Percentiles rank a stretch among this genome's conserved stretches.
These are phyloP conservation scores for Verticillium alfalfae DNA, from an alignment of 2,329 filamentous ascomycete genomes.

Conservation along the genomic window DNA sequence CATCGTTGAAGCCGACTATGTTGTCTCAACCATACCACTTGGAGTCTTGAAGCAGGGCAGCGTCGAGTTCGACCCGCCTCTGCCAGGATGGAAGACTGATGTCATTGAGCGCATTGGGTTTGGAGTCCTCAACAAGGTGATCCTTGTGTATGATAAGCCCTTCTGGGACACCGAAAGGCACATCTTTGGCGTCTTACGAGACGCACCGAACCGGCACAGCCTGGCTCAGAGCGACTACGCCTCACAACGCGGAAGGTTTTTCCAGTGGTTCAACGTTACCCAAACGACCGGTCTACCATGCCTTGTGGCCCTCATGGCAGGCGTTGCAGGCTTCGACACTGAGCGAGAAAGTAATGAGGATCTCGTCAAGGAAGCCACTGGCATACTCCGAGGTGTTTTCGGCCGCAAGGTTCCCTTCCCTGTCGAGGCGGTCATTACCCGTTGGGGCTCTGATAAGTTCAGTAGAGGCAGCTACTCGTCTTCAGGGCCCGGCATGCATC, in stretches of 20 bases:
- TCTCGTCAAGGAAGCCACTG: constrained; percentile 75
- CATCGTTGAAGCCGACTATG: constrained; percentile 73
- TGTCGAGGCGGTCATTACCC: constrained; percentile 79
- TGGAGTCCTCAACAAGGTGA: constrained; percentile 90
- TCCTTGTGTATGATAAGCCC: constrained; percentile 78
- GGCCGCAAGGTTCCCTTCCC: constrained; percentile 67
- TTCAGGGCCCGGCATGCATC: constrained; percentile 73
- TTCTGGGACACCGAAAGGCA: constrained; percentile 91
- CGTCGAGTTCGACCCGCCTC: constrained; percentile 79
- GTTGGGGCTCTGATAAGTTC: constrained; percentile 88
- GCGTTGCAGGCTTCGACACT: constrained; percentile 84
- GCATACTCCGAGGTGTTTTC: constrained; percentile 73
- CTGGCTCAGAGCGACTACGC: constrained; percentile 76
- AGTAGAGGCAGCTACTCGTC: constrained; percentile 95
- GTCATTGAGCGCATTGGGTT: constrained; percentile 83
- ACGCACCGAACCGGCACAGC: constrained; percentile 64
- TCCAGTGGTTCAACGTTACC: constrained; percentile 95
- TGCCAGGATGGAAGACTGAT: constrained; percentile 81
- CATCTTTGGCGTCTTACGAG: constrained; percentile 87
- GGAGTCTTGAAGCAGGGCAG: constrained; percentile 83
- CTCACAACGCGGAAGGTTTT: constrained; percentile 79
- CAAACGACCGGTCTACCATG: constrained; percentile 85
- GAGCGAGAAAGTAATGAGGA: constrained; percentile 71
- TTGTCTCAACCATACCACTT: constrained; percentile 86
- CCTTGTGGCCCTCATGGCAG: constrained; percentile 89